Evolutionary conservation across 805 yeast genomes (phyloP).

Genomic region (Wickerhamiella parazyma): DNA sequence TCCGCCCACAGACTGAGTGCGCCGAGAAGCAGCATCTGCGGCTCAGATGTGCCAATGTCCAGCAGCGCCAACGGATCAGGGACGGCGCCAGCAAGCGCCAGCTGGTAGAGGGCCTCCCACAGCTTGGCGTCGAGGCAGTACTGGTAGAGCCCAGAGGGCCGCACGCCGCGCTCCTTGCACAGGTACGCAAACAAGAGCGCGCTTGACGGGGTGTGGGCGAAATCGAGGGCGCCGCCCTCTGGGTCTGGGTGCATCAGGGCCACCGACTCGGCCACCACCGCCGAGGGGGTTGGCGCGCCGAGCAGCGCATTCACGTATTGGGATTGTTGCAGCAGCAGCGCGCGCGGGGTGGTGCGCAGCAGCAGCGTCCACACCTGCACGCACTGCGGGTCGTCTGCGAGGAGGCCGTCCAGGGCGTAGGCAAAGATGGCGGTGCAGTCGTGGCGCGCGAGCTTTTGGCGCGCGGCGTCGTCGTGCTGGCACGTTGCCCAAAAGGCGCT

Average conservation of each 20-base stretch:
- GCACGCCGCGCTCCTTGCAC: background rate
- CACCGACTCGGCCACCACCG: constrained; percentile 5
- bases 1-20: constrained; percentile 33
- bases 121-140: constrained; percentile 3
- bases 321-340: background rate
- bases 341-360: background rate
- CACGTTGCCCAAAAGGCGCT: constrained; percentile 2
- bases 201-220: background rate
- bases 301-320: background rate
- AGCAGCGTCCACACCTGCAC: constrained; percentile 1
- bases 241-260: constrained; percentile 4
- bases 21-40: constrained; percentile 43
- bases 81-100: constrained; percentile 29
- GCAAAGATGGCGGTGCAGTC: background rate
- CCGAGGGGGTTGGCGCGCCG: background rate
- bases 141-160: background rate
- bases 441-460: background rate
- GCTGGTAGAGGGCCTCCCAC: constrained; percentile 24
- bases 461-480: background rate
- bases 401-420: background rate
- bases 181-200: constrained; percentile 5
- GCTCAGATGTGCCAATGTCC: constrained; percentile 33
- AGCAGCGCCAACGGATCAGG: background rate
- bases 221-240: background rate
- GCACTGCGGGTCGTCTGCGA: background rate